These are phyloP conservation scores for Francoa sonchifolia DNA, from an alignment of 441 rosid species.

Conservation along the genomic window DNA sequence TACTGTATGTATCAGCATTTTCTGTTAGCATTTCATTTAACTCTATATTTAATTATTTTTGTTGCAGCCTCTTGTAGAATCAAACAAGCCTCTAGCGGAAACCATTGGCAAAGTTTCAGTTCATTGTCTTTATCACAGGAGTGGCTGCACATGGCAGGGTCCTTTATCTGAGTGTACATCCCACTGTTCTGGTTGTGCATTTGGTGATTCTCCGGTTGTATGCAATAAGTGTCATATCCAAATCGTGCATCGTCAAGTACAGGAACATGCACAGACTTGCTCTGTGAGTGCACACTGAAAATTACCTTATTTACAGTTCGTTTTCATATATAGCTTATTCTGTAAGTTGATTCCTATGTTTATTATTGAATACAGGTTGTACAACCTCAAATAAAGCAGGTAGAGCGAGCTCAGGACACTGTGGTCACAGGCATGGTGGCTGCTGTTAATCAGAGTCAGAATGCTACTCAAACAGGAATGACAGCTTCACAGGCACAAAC, in stretches of 20 bases:
- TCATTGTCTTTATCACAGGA: slow-evolving; percentile 54
- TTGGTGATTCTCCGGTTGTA: slow-evolving; percentile 59
- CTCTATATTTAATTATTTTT: not conserved
- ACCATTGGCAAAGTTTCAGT: slow-evolving; percentile 48
- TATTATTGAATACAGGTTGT: slow-evolving; percentile 32
- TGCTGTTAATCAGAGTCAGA: slow-evolving; percentile 25
- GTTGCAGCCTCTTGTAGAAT: slow-evolving; percentile 55
- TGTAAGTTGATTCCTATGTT: not conserved
- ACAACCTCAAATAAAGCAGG: slow-evolving; percentile 35
- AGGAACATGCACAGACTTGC: slow-evolving; percentile 71
- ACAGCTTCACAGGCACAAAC: slow-evolving; percentile 29
- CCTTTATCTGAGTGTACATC: slow-evolving; percentile 46
- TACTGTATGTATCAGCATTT: not conserved
- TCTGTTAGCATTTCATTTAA: slow-evolving; percentile 5
- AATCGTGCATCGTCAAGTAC: slow-evolving; percentile 60
- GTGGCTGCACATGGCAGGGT: slow-evolving; percentile 79
- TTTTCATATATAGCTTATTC: not conserved
- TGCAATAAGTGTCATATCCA: slow-evolving; percentile 60
- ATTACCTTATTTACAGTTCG: not conserved
- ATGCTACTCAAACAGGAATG: slow-evolving; percentile 21
- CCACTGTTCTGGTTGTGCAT: slow-evolving; percentile 66
- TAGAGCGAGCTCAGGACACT: slow-evolving; percentile 31
- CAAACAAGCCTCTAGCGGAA: slow-evolving; percentile 50
- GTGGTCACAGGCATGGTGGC: slow-evolving; percentile 19
- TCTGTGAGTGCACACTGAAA: slow-evolving; percentile 36